Conservation (phyloP, 768 basidiomycete genomes). For the Trametes elegans region DNA sequence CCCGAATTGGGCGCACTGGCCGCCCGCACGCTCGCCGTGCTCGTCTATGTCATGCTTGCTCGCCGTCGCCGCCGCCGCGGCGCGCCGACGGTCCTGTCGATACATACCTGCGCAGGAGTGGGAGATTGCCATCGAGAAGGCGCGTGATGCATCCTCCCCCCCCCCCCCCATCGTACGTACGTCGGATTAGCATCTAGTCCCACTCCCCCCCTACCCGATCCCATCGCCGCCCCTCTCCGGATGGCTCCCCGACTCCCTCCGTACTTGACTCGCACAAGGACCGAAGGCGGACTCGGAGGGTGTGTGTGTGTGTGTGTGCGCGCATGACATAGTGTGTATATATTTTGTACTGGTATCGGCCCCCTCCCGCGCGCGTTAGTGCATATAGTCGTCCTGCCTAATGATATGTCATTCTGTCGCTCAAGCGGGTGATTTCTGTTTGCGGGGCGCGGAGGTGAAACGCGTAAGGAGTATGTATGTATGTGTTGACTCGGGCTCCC, state of each 20-base stretch:
- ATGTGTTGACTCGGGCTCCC: too few species aligned
- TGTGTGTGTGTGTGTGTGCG: too few species aligned
- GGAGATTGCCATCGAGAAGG: too few species aligned
- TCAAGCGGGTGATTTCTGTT: too few species aligned
- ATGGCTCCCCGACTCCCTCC: background rate
- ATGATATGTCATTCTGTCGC: slow-evolving; percentile 1
- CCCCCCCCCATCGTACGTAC: background rate
- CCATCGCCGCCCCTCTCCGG: background rate
- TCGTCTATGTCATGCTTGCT: too few species aligned
- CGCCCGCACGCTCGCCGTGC: too few species aligned
- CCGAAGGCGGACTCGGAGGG: too few species aligned
- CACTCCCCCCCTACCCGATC: background rate
- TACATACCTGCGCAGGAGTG: too few species aligned
- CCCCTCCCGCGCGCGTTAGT: slow-evolving; percentile 7
- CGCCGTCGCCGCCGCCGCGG: too few species aligned
- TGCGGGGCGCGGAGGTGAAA: too few species aligned
- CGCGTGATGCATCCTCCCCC: background rate
- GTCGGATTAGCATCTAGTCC: background rate
- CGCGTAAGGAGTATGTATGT: too few species aligned
- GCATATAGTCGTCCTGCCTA: slow-evolving; percentile 11
- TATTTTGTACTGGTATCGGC: slow-evolving; percentile 22
- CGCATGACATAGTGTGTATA: slow-evolving; percentile 19
- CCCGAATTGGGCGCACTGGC: background rate
- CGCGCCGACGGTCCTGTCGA: too few species aligned
- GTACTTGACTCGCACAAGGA: background rate